These are phyloP conservation scores for Polygonum aviculare DNA, from an alignment of 148 eudicot genomes.

Conservation along the genomic window DNA sequence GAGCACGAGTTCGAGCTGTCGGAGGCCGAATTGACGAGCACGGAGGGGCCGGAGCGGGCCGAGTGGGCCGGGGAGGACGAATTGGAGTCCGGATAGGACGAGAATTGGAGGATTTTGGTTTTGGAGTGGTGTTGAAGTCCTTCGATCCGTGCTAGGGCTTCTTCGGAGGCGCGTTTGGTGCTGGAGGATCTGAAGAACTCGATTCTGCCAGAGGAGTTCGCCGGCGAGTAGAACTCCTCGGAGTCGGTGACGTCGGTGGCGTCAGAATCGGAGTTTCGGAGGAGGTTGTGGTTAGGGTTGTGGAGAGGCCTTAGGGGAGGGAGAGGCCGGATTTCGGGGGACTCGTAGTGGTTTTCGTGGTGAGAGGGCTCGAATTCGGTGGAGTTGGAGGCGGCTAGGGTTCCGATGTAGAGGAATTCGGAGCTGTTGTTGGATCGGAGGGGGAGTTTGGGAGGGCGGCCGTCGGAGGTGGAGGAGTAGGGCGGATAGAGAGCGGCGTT, in stretches of 20 bases:
- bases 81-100: slow-evolving; percentile 20
- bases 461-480: slow-evolving; percentile 34
- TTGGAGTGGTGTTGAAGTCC: slow-evolving; percentile 15
- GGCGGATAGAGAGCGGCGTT: slow-evolving; percentile 33
- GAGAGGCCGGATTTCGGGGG: slow-evolving; percentile 81
- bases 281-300: not conserved
- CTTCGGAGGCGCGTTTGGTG: slow-evolving; percentile 3
- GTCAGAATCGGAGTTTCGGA: not conserved
- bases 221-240: slow-evolving; percentile 52
- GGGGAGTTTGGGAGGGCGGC: slow-evolving; percentile 14
- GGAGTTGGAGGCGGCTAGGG: slow-evolving; percentile 23
- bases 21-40: slow-evolving; percentile 20
- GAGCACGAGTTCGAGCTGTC: slow-evolving; percentile 23
- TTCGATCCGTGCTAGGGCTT: not conserved
- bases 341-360: slow-evolving; percentile 20
- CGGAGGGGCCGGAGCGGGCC: slow-evolving; percentile 22
- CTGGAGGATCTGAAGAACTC: not conserved
- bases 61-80: slow-evolving; percentile 23
- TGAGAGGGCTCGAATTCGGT: slow-evolving; percentile 18
- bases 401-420: slow-evolving; percentile 57
- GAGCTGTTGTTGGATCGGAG: slow-evolving; percentile 32
- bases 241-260: slow-evolving; percentile 1
- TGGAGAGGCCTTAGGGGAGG: slow-evolving; percentile 47
- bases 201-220: slow-evolving; percentile 21
- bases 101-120: slow-evolving; percentile 19